Evolutionary conservation across 345 rosid species (phyloP).

Genomic region (Arabidopsis thaliana): DNA sequence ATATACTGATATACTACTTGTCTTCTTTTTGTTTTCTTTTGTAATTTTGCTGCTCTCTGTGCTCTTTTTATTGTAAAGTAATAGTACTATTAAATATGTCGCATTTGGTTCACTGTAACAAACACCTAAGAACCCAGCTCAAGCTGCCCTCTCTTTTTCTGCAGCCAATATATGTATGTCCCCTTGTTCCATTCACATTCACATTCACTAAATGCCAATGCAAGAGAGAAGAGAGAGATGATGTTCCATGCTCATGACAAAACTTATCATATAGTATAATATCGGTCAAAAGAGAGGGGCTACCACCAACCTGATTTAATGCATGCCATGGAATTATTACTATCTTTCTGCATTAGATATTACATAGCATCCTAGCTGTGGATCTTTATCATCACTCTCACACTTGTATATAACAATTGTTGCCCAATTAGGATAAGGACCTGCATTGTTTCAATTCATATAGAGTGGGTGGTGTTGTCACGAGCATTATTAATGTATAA

Average conservation of each 20-base stretch:
- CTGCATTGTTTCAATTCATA: constrained; percentile 21
- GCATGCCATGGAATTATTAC: constrained; percentile 33
- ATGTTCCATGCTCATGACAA: constrained; percentile 14
- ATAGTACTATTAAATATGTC: constrained; percentile 33
- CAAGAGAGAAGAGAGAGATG: background rate
- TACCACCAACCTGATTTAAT: constrained; percentile 42
- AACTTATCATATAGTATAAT: background rate
- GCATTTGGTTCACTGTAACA: constrained; percentile 36
- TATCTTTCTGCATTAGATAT: constrained; percentile 5
- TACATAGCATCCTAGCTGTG: constrained; percentile 18
- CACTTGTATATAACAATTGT: constrained; percentile 13
- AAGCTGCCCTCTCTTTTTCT: constrained; percentile 38
- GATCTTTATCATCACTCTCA: constrained; percentile 25
- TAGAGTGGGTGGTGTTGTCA: constrained; percentile 4
- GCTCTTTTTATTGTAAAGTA: background rate
- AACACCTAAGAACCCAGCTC: constrained; percentile 43
- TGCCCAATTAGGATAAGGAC: constrained; percentile 35
- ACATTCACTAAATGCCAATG: constrained; percentile 33
- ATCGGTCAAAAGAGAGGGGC: constrained; percentile 32
- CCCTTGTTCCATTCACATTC: constrained; percentile 33
- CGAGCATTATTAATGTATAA: background rate
- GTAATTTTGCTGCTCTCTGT: constrained; percentile 25
- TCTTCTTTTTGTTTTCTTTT: background rate
- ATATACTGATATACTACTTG: background rate
- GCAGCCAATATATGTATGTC: constrained; percentile 35